These are phyloP conservation scores for Suillus alpinus DNA, from an alignment of 768 basidiomycete species.

Conservation along the genomic window DNA sequence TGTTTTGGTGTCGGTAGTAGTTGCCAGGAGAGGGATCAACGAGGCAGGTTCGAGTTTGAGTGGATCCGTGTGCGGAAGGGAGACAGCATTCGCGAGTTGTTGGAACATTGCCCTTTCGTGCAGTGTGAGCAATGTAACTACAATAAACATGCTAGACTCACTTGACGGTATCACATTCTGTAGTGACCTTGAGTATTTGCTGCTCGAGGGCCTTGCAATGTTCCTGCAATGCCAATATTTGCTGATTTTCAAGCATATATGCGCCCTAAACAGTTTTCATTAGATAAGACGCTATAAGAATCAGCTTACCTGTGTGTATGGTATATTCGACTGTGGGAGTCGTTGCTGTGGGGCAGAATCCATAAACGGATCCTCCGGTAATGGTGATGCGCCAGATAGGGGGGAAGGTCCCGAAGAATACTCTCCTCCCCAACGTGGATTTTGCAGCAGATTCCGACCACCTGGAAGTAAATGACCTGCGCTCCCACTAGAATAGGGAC, in stretches of 20 bases:
- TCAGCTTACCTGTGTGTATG: background rate
- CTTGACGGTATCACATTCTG: background rate
- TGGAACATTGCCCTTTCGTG: background rate
- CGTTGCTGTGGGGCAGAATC: background rate
- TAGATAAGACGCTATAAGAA: no score
- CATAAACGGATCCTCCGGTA: background rate
- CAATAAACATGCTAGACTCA: background rate
- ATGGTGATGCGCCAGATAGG: background rate
- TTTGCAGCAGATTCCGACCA: background rate
- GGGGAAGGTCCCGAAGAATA: background rate
- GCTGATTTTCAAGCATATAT: slow-evolving; percentile 6
- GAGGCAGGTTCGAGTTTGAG: background rate
- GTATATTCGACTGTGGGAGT: background rate
- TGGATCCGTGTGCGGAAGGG: background rate
- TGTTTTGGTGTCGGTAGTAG: background rate
- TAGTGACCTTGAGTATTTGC: background rate
- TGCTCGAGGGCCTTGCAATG: background rate
- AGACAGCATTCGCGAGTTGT: background rate
- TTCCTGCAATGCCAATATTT: background rate
- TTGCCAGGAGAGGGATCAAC: background rate
- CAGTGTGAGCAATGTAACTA: no score
- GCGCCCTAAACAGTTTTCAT: slow-evolving; percentile 1
- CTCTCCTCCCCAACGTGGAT: background rate
- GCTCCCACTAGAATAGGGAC: no score
- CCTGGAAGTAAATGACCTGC: no score